Base-by-base conservation (phyloP, 768 basidiomycete species). In the Agaricus sinodeliciosus region DNA sequence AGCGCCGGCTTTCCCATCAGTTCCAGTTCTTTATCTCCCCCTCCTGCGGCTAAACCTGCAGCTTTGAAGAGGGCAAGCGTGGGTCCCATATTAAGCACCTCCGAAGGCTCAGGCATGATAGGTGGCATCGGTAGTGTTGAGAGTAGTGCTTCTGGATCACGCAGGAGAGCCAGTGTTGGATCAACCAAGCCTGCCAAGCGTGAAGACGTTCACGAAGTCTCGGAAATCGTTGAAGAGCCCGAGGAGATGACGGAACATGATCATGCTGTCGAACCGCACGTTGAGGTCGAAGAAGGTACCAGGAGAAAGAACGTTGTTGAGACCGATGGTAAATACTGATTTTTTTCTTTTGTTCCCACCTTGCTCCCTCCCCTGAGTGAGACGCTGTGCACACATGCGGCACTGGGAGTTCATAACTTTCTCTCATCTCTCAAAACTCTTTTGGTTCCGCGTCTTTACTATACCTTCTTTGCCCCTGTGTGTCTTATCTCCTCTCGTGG, bases 261-360 rank as follows among this genome's bases (percentile, higher is more conserved):
- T 12, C 34, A 18, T 27, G 12, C 42, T 39, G 22, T 41, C 12
- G n/a, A 19, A n/a, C 18, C 16, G 44, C 34, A 9, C 28, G n/a
- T 9, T 6, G 22, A 48, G 22, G 28, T 22, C 9, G 31, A 46
- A 22, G 25, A 53, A 8, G 12, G 16, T 4, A 22, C 35, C 31
- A 53, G 39, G 54, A 43, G 42, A 8, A 22, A 7, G 42, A 48
- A 34, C 16, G 16, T 41, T 39, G 44, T 18, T 43, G 47, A 55
- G 19, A 57, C 60, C 28, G 66, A 70, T 65, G 68, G 67, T 69
- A 66, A 69, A 68, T 67, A 63, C 62, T 66, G 54, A 65, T 55
- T 52, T 51, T 62, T 60, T 59, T 16, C 13, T 15, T 39, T 39
- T 12, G 13, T 39, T 39, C 5, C 15, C 37, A n/a, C 16, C 9